Evolutionary conservation across 2,329 filamentous ascomycete genomes (phyloP).

Genomic region (Periconia macrospinosa): DNA sequence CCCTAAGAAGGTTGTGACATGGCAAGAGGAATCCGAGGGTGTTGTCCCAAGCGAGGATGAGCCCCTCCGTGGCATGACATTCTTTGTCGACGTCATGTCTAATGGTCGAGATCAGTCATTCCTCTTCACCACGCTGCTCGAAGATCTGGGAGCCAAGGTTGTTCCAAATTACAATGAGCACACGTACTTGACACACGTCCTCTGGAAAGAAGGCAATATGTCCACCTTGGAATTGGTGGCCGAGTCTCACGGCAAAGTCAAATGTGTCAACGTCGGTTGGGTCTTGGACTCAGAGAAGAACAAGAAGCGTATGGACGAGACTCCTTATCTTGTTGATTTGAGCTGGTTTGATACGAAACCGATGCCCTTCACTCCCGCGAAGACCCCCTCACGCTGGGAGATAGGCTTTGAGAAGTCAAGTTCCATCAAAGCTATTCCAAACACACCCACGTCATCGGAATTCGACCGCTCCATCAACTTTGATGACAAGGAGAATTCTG

Average conservation of each 20-base stretch:
- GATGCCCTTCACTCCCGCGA: slow-evolving; percentile 32
- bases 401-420: slow-evolving; percentile 12
- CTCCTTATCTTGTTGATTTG: slow-evolving; percentile 35
- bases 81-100: slow-evolving; percentile 81
- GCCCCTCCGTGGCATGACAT: slow-evolving; percentile 62
- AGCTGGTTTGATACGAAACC: slow-evolving; percentile 20
- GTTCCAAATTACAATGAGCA: slow-evolving; percentile 70
- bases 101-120: slow-evolving; percentile 64
- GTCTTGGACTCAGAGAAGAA: slow-evolving; percentile 65
- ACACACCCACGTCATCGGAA: slow-evolving; percentile 24
- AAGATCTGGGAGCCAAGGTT: slow-evolving; percentile 79
- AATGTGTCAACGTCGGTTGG: slow-evolving; percentile 87
- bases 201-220: slow-evolving; percentile 85
- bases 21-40: slow-evolving; percentile 27
- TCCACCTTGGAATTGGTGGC: slow-evolving; percentile 80
- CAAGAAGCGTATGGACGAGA: slow-evolving; percentile 38
- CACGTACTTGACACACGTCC: slow-evolving; percentile 77
- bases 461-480: slow-evolving; percentile 29
- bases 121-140: slow-evolving; percentile 77
- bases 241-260: slow-evolving; percentile 71
- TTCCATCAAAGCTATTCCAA: slow-evolving; percentile 1
- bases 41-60: slow-evolving; percentile 26
- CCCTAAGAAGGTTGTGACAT: slow-evolving; percentile 43
- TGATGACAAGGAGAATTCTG: slow-evolving; percentile 37
- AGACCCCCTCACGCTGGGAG: slow-evolving; percentile 33